Conservation (phyloP, 192 early-diverging fungal genomes). For the Coemansia sp. region DNA sequence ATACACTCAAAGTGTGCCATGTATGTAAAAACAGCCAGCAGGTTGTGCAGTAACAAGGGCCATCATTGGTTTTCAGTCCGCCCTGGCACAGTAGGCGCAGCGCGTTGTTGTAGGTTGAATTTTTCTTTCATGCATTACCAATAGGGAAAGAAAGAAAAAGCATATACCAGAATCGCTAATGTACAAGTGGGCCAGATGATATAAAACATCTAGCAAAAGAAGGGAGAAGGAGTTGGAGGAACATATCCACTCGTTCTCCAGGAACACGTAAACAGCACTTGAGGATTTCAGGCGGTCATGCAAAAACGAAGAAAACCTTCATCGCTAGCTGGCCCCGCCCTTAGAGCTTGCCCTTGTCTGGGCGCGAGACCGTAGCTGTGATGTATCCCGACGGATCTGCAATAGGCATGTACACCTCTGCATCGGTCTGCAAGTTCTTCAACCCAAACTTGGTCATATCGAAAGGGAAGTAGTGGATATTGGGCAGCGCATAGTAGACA, state of each 20-base stretch:
- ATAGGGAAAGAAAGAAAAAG: constrained; percentile 44
- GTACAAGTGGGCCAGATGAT: constrained; percentile 10
- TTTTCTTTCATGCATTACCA: constrained; percentile 42
- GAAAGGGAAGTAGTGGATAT: constrained; percentile 74
- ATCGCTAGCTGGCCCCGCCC: not conserved
- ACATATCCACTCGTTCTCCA: not conserved
- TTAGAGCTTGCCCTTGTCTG: constrained; percentile 32
- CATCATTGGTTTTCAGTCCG: too few relatives aligned
- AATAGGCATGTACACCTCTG: constrained; percentile 72
- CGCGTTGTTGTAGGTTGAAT: not conserved
- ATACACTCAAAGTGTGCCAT: too few relatives aligned
- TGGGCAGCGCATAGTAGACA: constrained; percentile 71
- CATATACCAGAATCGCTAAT: constrained; percentile 22
- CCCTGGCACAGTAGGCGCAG: too few relatives aligned
- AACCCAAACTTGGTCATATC: constrained; percentile 71
- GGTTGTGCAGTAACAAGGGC: too few relatives aligned
- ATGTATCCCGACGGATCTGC: constrained; percentile 75
- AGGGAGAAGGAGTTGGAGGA: not conserved
- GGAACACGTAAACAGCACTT: constrained; percentile 6
- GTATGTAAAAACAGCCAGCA: too few relatives aligned
- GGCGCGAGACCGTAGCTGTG: constrained; percentile 65
- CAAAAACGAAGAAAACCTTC: constrained; percentile 43
- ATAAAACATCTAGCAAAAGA: not conserved
- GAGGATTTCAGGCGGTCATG: constrained; percentile 8
- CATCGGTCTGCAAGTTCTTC: constrained; percentile 64